Evolutionary conservation across 768 basidiomycete species (phyloP), one percentile per base, ranked within the genome.

Genomic region (Heimioporus sp.): DNA sequence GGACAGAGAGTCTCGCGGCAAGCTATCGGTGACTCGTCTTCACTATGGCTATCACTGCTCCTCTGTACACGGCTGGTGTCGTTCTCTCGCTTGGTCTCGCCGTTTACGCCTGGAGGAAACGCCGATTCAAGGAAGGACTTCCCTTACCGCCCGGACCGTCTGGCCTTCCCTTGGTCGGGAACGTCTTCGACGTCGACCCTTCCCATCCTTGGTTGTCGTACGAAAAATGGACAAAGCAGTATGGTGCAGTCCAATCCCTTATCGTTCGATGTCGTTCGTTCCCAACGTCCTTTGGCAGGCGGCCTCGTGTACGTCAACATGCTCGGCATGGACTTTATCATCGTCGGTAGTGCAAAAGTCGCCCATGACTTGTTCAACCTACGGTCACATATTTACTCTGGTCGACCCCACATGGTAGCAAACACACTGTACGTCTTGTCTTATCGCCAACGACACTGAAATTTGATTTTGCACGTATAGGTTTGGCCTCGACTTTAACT

Each of bases 81-180:
- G 16, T 42, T 32, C 11, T 61, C 13, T 54, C 46, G 13, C n/a
- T 36, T 3, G 48, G 36, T 13, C 16, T 54, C 8, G 34, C 19
- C 15, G 21, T 67, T 43, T 43, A 35, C 9, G 30, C 2, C 5
- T 69, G 66, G 67, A 44, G 54, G 39, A 37, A 46, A 28, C 37
- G 39, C 21, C 52, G 44, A 24, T 46, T 43, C 41, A 54, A 59
- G 38, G 30, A 39, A 12, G 61, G 63, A 4, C 49, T 61, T 43
- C 64, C 73, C 9, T 71, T 80, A 15, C 77, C 77, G 32, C 79
- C 77, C 16, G 83, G 82, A 13, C 83, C 83, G 0, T 74, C 66
- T 47, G 76, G 77, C 39, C 66, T 83, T 36, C 70, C 69, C 2
- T 46, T 72, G 21, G 31, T 68, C 4, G 70, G 69, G 2, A 65